Conservation (phyloP, 805 yeast genomes). For the Cyberlindnera nakhonratchasimensis region DNA sequence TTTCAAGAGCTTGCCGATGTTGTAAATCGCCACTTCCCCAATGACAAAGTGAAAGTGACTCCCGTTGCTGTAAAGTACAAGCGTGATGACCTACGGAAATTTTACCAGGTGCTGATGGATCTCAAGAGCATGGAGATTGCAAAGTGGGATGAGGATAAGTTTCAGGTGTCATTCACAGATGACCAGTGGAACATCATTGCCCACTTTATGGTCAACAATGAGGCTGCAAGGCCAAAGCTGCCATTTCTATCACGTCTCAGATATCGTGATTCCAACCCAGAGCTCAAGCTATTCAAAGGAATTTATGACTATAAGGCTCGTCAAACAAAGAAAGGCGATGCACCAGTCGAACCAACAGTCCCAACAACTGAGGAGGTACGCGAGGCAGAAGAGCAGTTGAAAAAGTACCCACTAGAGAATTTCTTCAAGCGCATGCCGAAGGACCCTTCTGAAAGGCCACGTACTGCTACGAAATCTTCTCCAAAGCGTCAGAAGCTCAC, state of each 20-base stretch:
- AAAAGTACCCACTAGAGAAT: not conserved
- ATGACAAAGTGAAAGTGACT: slow-evolving; percentile 1
- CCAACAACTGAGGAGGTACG: slow-evolving; percentile 7
- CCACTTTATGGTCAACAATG: not conserved
- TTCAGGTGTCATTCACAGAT: slow-evolving; percentile 4
- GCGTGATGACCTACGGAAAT: slow-evolving; percentile 11
- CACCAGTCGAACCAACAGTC: not conserved
- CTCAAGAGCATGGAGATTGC: slow-evolving; percentile 9
- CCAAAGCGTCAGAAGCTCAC: slow-evolving; percentile 4
- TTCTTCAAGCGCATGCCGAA: slow-evolving; percentile 2
- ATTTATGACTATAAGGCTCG: slow-evolving; percentile 5
- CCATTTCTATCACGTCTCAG: slow-evolving; percentile 6
- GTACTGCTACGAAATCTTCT: not conserved
- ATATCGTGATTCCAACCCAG: slow-evolving; percentile 9
- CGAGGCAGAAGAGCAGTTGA: slow-evolving; percentile 1
- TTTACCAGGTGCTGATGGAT: slow-evolving; percentile 10
- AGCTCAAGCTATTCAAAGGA: slow-evolving; percentile 11
- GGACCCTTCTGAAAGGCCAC: not conserved
- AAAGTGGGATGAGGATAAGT: slow-evolving; percentile 12
- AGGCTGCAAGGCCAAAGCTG: slow-evolving; percentile 1
- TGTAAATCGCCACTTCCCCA: slow-evolving; percentile 8
- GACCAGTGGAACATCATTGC: slow-evolving; percentile 14
- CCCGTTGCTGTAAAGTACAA: slow-evolving; percentile 8
- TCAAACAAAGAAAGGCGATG: not conserved
- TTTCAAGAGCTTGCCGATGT: slow-evolving; percentile 5